These are phyloP conservation scores for Bjerkandera adusta DNA, from an alignment of 1,284 basidiomycete genomes.

Conservation along the genomic window DNA sequence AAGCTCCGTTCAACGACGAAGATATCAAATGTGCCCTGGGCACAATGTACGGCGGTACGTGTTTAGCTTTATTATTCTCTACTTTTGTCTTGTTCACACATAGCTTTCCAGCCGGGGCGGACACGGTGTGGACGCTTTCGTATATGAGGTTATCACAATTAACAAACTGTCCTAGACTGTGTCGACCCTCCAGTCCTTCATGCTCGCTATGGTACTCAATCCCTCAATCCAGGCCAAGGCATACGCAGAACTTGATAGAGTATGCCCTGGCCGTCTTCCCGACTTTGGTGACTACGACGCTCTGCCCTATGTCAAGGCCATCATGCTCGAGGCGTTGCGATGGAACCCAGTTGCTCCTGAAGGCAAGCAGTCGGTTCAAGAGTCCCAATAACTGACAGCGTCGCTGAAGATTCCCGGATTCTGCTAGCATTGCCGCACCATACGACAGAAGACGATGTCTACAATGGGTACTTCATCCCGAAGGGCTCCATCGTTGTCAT, in stretches of 20 bases:
- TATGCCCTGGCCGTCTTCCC: constrained; percentile 9
- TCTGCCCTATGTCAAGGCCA: constrained; percentile 6
- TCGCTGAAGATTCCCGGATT: too few species aligned
- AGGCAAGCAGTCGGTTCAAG: background rate
- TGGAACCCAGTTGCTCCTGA: constrained; percentile 10
- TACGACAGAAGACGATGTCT: constrained; percentile 15
- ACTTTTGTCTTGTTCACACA: too few species aligned
- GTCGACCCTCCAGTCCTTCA: constrained; percentile 2
- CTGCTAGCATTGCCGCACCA: constrained; percentile 19
- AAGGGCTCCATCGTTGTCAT: constrained; percentile 22
- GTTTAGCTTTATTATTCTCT: too few species aligned
- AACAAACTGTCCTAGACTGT: constrained; percentile 4
- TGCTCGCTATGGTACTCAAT: constrained; percentile 9
- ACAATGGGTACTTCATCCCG: constrained; percentile 23
- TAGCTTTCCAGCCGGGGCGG: constrained; percentile 3
- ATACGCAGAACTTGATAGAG: constrained; percentile 2
- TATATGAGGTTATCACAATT: too few species aligned
- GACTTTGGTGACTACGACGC: background rate
- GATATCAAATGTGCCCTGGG: background rate
- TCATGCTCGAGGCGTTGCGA: constrained; percentile 4
- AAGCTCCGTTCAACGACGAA: background rate
- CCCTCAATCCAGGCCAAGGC: constrained; percentile 3
- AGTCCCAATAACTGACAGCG: too few species aligned
- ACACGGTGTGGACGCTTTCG: too few species aligned
- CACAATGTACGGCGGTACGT: constrained; percentile 2